A percentile compares a stretch with the other conserved stretches of the same genome.
Evolutionary conservation across 2,329 filamentous ascomycete genomes (phyloP).

Genomic region (Cercospora zeina): DNA sequence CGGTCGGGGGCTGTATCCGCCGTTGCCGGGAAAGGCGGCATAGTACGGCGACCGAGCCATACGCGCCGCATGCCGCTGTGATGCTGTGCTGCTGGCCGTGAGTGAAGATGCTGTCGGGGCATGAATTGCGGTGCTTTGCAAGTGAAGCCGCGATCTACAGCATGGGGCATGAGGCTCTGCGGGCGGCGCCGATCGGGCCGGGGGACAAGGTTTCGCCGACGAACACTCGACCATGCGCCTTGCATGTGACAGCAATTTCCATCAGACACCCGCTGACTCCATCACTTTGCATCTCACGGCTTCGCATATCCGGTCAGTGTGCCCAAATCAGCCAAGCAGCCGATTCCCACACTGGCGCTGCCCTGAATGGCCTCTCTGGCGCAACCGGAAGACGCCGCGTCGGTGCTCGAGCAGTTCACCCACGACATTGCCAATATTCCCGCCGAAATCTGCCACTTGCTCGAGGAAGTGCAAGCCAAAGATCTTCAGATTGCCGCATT

Average conservation of each 20-base stretch:
- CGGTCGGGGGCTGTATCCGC: slow-evolving; percentile 9
- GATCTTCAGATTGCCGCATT: slow-evolving; percentile 71
- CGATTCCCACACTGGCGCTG: too few relatives aligned
- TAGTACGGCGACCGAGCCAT: slow-evolving; percentile 15
- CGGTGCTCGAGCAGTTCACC: slow-evolving; percentile 78
- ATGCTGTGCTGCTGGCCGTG: neutral
- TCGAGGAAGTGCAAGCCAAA: slow-evolving; percentile 80
- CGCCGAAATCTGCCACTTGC: slow-evolving; percentile 77
- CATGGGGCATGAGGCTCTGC: slow-evolving; percentile 1
- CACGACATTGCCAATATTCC: slow-evolving; percentile 75
- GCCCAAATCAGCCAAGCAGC: neutral
- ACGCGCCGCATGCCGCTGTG: slow-evolving; percentile 3
- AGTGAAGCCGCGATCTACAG: slow-evolving; percentile 1
- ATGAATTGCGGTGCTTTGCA: neutral
- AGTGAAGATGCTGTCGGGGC: neutral
- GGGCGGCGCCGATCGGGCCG: neutral
- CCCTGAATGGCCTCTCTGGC: slow-evolving; percentile 40
- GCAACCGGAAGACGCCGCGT: slow-evolving; percentile 61
- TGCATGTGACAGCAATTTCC: slow-evolving; percentile 25
- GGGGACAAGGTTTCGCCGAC: neutral
- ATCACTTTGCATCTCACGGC: slow-evolving; percentile 3
- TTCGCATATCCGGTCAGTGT: neutral
- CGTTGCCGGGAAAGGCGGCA: slow-evolving; percentile 10
- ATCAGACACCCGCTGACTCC: slow-evolving; percentile 11
- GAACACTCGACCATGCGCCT: slow-evolving; percentile 9